Conservation (phyloP, 768 basidiomycete genomes). For the Arthromyces matolae region DNA sequence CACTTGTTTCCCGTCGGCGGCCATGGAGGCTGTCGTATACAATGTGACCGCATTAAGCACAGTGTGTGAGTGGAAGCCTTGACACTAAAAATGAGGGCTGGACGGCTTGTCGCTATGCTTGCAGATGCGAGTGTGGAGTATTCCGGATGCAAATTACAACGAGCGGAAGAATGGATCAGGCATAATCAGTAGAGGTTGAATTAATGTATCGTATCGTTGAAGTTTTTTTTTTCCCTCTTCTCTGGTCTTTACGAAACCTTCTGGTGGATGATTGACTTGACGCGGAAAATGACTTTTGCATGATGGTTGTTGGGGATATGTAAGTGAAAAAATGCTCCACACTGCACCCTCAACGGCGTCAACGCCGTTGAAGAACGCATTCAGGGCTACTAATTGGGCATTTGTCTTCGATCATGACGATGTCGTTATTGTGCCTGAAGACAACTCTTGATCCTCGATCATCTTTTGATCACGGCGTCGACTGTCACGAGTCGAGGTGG, state of each 20-base stretch:
- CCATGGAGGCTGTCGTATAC: conserved; percentile 22
- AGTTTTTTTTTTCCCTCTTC: too few species aligned
- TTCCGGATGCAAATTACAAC: not conserved
- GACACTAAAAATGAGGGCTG: too few species aligned
- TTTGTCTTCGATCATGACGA: conserved; percentile 35
- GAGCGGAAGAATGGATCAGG: conserved; percentile 18
- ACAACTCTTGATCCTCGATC: conserved; percentile 30
- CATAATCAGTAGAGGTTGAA: too few species aligned
- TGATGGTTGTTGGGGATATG: too few species aligned
- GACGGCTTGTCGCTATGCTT: too few species aligned
- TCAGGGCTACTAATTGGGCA: conserved; percentile 14
- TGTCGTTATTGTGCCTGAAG: conserved; percentile 27
- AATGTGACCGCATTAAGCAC: conserved; percentile 10
- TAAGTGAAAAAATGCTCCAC: not conserved
- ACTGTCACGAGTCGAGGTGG: conserved; percentile 29
- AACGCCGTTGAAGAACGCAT: not conserved
- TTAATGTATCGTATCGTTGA: too few species aligned
- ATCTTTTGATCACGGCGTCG: conserved; percentile 27
- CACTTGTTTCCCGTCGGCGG: conserved; percentile 24
- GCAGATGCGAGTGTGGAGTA: too few species aligned
- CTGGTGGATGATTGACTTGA: not conserved
- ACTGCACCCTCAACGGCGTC: too few species aligned
- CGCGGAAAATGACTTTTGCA: too few species aligned
- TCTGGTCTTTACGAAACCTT: not conserved
- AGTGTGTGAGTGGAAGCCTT: not conserved